phyloP scores from a whole-genome alignment of 352 stramenopile species.

The Pythium volutum region DNA sequence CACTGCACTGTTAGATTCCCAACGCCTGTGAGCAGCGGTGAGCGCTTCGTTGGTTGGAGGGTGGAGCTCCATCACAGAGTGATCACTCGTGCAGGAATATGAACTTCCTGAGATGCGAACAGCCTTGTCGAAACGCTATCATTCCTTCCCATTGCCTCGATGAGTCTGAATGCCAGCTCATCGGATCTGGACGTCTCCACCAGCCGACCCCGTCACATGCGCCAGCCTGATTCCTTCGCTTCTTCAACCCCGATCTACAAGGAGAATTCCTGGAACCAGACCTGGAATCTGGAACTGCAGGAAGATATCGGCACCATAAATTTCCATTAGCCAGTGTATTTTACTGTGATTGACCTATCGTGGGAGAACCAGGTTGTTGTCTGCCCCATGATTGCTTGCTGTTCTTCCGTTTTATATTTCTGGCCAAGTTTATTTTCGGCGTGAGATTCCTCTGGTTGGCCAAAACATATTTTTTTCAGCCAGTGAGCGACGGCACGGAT shows the following conservation, averaged over 20 bases:
- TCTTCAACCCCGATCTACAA: constrained; percentile 15
- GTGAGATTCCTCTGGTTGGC: constrained; percentile 1
- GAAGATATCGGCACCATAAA: constrained; percentile 15
- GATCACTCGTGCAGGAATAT: too few species aligned
- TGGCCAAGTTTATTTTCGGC: constrained; percentile 18
- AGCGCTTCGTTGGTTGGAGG: too few species aligned
- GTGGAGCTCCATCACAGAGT: too few species aligned
- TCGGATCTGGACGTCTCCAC: background rate
- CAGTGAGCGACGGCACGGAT: constrained; percentile 17
- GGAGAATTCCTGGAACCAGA: constrained; percentile 22
- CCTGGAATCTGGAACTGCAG: constrained; percentile 22
- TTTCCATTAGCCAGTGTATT: constrained; percentile 8
- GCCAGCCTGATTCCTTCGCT: constrained; percentile 2
- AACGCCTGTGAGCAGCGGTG: too few species aligned
- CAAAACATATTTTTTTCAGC: constrained; percentile 18
- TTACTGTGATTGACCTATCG: constrained; percentile 6
- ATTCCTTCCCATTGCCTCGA: too few species aligned
- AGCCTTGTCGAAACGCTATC: too few species aligned
- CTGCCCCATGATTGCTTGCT: constrained; percentile 20
- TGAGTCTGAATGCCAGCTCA: background rate
- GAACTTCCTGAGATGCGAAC: too few species aligned
- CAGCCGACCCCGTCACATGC: background rate
- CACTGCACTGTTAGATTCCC: too few species aligned
- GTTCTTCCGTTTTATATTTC: constrained; percentile 28
- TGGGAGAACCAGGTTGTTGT: constrained; percentile 7